Evolutionary conservation across 805 yeast species (phyloP).

Genomic region (Kodamaea restingae): DNA sequence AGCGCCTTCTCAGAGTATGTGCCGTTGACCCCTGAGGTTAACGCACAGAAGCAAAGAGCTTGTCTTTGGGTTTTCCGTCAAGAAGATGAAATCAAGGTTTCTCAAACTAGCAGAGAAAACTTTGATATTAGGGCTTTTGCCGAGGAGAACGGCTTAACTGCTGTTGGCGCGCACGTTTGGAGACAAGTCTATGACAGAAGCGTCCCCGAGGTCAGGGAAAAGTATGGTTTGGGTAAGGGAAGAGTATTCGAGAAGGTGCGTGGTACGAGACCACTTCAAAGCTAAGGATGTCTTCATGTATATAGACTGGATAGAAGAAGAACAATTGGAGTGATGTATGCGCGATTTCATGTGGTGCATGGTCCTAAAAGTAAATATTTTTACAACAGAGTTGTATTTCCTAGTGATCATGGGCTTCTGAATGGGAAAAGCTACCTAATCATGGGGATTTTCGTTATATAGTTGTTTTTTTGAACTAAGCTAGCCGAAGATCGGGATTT

Average conservation of each 20-base stretch:
- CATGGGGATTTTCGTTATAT: too few species aligned
- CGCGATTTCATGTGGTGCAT: too few species aligned
- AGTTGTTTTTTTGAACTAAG: too few species aligned
- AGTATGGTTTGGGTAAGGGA: constrained; percentile 72
- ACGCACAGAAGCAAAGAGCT: constrained; percentile 76
- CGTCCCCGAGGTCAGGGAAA: constrained; percentile 60
- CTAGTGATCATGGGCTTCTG: too few species aligned
- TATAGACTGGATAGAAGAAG: neutral
- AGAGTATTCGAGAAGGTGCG: constrained; percentile 69
- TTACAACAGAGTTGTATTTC: too few species aligned
- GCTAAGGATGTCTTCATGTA: neutral
- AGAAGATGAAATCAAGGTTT: constrained; percentile 10
- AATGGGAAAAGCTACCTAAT: too few species aligned
- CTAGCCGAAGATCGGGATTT: too few species aligned
- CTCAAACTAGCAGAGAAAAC: constrained; percentile 35
- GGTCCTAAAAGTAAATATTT: too few species aligned
- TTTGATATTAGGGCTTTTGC: constrained; percentile 76
- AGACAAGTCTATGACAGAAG: constrained; percentile 79
- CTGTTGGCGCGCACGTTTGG: constrained; percentile 93
- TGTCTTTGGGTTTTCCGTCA: constrained; percentile 92
- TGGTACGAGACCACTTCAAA: constrained; percentile 14
- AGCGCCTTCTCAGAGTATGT: constrained; percentile 50
- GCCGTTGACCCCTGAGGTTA: constrained; percentile 89
- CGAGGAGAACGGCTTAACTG: constrained; percentile 48
- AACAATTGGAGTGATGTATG: neutral